Evolutionary conservation across 768 basidiomycete species (phyloP), one percentile per base, ranked within the genome.

Genomic region (Coprinopsis strossmayeri): DNA sequence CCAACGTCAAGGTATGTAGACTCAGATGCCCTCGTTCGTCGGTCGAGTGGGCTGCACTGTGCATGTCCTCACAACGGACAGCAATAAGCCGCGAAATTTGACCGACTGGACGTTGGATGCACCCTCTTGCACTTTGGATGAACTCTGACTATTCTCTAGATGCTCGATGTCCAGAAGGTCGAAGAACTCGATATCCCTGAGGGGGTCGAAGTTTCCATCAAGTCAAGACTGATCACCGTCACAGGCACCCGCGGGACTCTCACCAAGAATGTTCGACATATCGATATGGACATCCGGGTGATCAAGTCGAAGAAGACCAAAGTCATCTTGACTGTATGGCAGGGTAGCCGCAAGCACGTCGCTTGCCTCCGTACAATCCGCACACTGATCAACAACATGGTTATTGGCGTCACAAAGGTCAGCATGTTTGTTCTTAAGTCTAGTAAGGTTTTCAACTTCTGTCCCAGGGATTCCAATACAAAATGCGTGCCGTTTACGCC

Each of bases 401-500:
- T 98, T 66, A 91, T 72, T 55, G 96, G 96, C 55, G 96, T 99
- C 54, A 97, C 92, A 44, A 91, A 94, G 82, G 92, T 85, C 52
- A 50, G 41, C 30, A 27, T 25, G 7, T 3, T 61, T 5, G 20
- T 32, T 18, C 26, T 5, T 37, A 23, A 24, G 17, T 45, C 27
- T 15, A 23, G 5, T 15, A 41, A 23, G 40, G 37, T 23, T 3
- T 10, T 23, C 23, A 25, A 15, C 32, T 43, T 20, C 10, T n/a
- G 27, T 46, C 35, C n/a, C 57, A 94, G 94, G 96, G 96, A 54
- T 99, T 98, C 84, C 82, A 84, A 60, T 99, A 99, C 82, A 99
- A 98, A 86, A 97, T 99, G 95, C 91, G 94, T 59, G 80, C 92
- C 23, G 96, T 99, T 45, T 99, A 98, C 64, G 96, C 96, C 59